These are phyloP conservation scores for Leccinum olivaceopallidum DNA, from an alignment of 768 basidiomycete species.

Conservation along the genomic window DNA sequence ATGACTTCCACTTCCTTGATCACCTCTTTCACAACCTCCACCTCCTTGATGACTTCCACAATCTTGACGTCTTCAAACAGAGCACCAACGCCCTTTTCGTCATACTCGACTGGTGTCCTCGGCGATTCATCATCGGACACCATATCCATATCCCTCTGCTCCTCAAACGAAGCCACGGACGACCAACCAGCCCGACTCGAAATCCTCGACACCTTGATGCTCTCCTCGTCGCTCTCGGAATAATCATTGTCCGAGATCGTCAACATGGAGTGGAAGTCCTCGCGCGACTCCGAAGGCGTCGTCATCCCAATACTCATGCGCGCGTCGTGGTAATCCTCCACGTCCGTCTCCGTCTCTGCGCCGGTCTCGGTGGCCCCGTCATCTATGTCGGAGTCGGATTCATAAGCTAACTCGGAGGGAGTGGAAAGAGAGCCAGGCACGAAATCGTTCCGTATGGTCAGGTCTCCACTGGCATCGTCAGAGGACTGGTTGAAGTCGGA, in stretches of 20 bases:
- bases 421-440: slow-evolving; percentile 26
- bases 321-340: slow-evolving; percentile 76
- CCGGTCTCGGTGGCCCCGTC: slow-evolving; percentile 60
- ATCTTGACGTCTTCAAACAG: slow-evolving; percentile 31
- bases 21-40: slow-evolving; percentile 13
- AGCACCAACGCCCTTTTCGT: slow-evolving; percentile 44
- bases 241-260: slow-evolving; percentile 70
- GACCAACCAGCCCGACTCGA: slow-evolving; percentile 33
- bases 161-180: slow-evolving; percentile 23
- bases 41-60: slow-evolving; percentile 33
- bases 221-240: slow-evolving; percentile 63
- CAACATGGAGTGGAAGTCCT: slow-evolving; percentile 78
- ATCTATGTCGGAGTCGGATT: slow-evolving; percentile 46
- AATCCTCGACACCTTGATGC: slow-evolving; percentile 67
- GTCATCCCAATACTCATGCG: slow-evolving; percentile 60
- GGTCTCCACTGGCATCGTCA: slow-evolving; percentile 39
- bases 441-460: slow-evolving; percentile 33
- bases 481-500: slow-evolving; percentile 39
- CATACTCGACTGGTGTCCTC: slow-evolving; percentile 44
- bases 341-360: slow-evolving; percentile 65
- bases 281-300: slow-evolving; percentile 65
- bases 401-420: slow-evolving; percentile 35
- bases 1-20: slow-evolving; percentile 33
- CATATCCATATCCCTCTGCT: slow-evolving; percentile 8
- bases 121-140: slow-evolving; percentile 5